Conservation (phyloP, 345 rosid genomes). For the Durio zibethinus region DNA sequence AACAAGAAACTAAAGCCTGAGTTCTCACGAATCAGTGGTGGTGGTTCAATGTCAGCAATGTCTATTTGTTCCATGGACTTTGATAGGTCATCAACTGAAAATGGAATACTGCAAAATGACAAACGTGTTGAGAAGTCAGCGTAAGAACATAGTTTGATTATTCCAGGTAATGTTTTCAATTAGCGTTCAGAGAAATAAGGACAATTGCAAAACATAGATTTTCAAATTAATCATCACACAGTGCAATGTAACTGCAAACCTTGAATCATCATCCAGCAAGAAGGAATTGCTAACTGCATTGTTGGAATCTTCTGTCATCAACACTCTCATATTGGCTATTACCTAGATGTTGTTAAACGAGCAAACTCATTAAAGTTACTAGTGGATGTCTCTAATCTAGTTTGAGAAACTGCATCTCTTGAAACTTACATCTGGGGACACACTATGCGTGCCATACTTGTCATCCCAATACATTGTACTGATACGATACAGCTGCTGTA, state of each 20-base stretch:
- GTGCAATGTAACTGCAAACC: slow-evolving; percentile 31
- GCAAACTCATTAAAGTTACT: background rate
- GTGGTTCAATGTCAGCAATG: slow-evolving; percentile 81
- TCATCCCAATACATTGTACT: slow-evolving; percentile 98
- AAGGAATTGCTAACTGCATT: slow-evolving; percentile 92
- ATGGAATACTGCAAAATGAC: slow-evolving; percentile 72
- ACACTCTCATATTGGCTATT: slow-evolving; percentile 80
- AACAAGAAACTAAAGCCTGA: slow-evolving; percentile 86
- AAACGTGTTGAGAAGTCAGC: slow-evolving; percentile 4
- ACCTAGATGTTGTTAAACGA: slow-evolving; percentile 38
- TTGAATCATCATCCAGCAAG: slow-evolving; percentile 92
- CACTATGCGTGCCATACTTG: slow-evolving; percentile 92
- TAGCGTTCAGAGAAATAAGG: background rate
- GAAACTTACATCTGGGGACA: slow-evolving; percentile 75
- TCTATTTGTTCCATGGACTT: slow-evolving; percentile 93
- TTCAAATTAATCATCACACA: slow-evolving; percentile 12
- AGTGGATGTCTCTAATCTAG: slow-evolving; percentile 12
- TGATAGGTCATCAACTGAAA: slow-evolving; percentile 91
- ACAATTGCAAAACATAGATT: background rate
- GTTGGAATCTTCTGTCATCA: slow-evolving; percentile 97
- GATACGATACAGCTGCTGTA: slow-evolving; percentile 85
- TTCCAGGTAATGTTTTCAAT: background rate
- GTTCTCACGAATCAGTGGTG: slow-evolving; percentile 82
- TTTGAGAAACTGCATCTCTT: slow-evolving; percentile 14
- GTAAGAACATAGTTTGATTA: background rate